A percentile compares a stretch with the other conserved stretches of the same genome.
These are phyloP conservation scores for Camelina neglecta DNA, from an alignment of 345 rosid species.

Conservation along the genomic window DNA sequence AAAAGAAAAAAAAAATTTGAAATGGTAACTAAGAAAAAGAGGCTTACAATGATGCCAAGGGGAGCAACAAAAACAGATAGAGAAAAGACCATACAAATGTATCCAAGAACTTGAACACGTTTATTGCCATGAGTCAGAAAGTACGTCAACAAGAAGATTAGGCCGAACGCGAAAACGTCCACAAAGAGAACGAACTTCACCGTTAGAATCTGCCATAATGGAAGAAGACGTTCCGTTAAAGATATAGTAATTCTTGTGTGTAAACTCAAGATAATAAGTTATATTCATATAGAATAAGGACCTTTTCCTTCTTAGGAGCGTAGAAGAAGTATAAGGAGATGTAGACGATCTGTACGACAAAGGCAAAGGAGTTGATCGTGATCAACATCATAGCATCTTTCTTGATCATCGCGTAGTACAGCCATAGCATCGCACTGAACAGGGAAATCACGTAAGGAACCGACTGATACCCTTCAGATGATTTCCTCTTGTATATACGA, in stretches of 20 bases:
- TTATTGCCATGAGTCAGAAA: slow-evolving; percentile 48
- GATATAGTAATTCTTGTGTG: neutral
- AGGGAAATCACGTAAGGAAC: slow-evolving; percentile 70
- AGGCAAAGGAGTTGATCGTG: slow-evolving; percentile 62
- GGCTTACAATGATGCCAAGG: slow-evolving; percentile 76
- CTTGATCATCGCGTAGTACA: slow-evolving; percentile 69
- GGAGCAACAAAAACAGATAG: slow-evolving; percentile 81
- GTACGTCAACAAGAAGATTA: slow-evolving; percentile 49
- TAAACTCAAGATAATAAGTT: neutral
- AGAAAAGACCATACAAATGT: slow-evolving; percentile 77
- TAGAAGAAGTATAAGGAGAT: slow-evolving; percentile 57
- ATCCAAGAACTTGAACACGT: slow-evolving; percentile 65
- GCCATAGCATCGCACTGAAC: slow-evolving; percentile 79
- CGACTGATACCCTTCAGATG: slow-evolving; percentile 75
- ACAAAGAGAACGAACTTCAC: slow-evolving; percentile 54
- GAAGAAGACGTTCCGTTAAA: neutral
- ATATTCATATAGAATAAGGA: slow-evolving; percentile 24
- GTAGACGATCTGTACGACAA: slow-evolving; percentile 56
- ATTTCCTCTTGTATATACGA: slow-evolving; percentile 65
- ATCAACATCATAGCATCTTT: slow-evolving; percentile 55
- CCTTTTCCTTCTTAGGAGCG: slow-evolving; percentile 69
- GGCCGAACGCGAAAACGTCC: slow-evolving; percentile 68
- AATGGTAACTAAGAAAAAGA: slow-evolving; percentile 11
- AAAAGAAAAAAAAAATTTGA: neutral
- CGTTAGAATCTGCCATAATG: slow-evolving; percentile 55